Conservation (phyloP, 148 eudicot genomes). For the Chenopodium formosanum region DNA sequence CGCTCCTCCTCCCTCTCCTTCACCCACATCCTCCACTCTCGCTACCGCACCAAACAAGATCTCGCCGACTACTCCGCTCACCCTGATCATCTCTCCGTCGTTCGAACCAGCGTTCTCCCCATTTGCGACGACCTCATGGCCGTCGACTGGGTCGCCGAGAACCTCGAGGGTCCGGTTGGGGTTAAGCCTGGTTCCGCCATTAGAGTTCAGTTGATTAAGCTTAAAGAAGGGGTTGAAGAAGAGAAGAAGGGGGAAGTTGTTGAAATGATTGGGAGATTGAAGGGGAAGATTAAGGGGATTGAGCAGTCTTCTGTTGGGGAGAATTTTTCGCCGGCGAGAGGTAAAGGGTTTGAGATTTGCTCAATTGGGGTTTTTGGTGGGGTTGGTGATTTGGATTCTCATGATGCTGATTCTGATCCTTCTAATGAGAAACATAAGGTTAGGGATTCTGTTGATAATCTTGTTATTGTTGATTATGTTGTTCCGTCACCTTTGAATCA, state of each 20-base stretch:
- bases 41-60: slow-evolving; percentile 59
- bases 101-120: slow-evolving; percentile 46
- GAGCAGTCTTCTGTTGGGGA: slow-evolving; percentile 62
- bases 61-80: slow-evolving; percentile 53
- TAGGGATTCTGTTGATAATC: slow-evolving; percentile 54
- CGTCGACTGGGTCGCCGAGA: slow-evolving; percentile 62
- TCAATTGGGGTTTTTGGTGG: slow-evolving; percentile 65
- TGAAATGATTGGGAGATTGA: slow-evolving; percentile 54
- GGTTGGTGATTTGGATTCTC: slow-evolving; percentile 46
- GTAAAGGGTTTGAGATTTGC: slow-evolving; percentile 74
- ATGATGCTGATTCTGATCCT: slow-evolving; percentile 41
- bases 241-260: slow-evolving; percentile 47
- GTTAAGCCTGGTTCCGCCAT: slow-evolving; percentile 55
- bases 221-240: slow-evolving; percentile 63
- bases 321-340: slow-evolving; percentile 77
- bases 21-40: slow-evolving; percentile 80
- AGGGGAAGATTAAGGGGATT: slow-evolving; percentile 40
- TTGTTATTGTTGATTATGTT: slow-evolving; percentile 65
- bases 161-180: slow-evolving; percentile 19
- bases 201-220: slow-evolving; percentile 58
- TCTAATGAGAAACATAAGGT: slow-evolving; percentile 65
- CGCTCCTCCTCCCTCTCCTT: slow-evolving; percentile 41
- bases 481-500: slow-evolving; percentile 46
- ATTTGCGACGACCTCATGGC: slow-evolving; percentile 79
- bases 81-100: slow-evolving; percentile 60